Evolutionary conservation across 208 protist species (phyloP).

Genomic region (Acanthamoeba divionensis): DNA sequence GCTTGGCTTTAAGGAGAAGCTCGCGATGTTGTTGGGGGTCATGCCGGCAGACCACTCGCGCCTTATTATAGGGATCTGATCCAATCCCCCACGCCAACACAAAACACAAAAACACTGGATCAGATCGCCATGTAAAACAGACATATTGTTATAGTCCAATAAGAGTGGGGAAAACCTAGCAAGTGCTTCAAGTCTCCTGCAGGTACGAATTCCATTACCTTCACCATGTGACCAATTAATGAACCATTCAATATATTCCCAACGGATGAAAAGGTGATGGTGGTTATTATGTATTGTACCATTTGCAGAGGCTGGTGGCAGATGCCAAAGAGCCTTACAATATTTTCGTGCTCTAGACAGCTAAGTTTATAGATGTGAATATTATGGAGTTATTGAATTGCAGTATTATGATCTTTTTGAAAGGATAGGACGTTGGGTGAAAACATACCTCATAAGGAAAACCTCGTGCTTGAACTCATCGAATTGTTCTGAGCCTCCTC

Average conservation of each 20-base stretch:
- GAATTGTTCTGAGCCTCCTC: constrained; percentile 56
- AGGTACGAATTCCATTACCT: constrained; percentile 64
- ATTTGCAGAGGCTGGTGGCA: constrained; percentile 59
- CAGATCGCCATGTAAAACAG: too few relatives aligned
- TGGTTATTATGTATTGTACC: neutral
- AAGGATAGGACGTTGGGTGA: too few relatives aligned
- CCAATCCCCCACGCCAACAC: neutral
- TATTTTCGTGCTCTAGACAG: constrained; percentile 62
- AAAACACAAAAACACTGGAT: neutral
- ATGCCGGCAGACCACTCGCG: neutral
- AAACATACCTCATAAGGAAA: constrained; percentile 57
- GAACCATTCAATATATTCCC: too few relatives aligned
- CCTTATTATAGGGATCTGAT: neutral
- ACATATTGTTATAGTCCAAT: too few relatives aligned
- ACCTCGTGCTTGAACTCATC: constrained; percentile 65
- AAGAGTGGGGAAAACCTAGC: neutral
- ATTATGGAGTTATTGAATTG: too few relatives aligned
- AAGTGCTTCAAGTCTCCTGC: constrained; percentile 56
- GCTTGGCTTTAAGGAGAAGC: too few relatives aligned
- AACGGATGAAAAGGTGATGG: too few relatives aligned
- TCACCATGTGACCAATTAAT: too few relatives aligned
- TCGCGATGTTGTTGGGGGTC: neutral
- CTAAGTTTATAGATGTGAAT: neutral
- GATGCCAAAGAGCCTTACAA: constrained; percentile 62
- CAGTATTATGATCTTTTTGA: too few relatives aligned